Evolutionary conservation across 169 alveolate species (phyloP), one percentile per base, ranked within the genome.

Genomic region (Babesia bovis): DNA sequence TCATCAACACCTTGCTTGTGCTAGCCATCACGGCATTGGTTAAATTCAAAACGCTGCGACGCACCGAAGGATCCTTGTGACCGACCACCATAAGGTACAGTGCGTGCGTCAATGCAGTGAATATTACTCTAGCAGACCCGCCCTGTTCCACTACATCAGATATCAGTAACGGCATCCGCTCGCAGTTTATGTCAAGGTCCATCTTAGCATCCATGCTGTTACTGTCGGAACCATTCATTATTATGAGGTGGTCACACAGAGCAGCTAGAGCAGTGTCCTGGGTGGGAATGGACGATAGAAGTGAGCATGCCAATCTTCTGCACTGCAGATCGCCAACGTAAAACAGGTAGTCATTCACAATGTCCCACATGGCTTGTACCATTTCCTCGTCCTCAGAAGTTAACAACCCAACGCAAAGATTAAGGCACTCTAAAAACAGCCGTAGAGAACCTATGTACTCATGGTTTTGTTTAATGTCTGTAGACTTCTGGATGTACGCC

Each of bases 21-120:
- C 28, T 4, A n/a, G 7, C n/a, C 78, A 71, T 71, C 25, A 76
- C 53, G 4, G 66, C 12, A 23, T 33, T 25, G 21, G 85, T 60
- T 55, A 76, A 38, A 17, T 26, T 12, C 19, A 66, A 26, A 38
- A 76, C 85, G 12, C 47, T 30, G 28, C 85, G 49, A 17, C 85
- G 63, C 15, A 76, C 73, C 7, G 67, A 49, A 3, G 85, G 85
- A 32, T 76, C 85, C 17, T 53, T 57, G 40, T 63, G 69, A 25
- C 70, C 66, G 26, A 4, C n/a, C 21, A 50, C 63, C 25, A 76
- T 15, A 28, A 76, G 44, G 19, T 56, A 76, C 32, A 76, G 33
- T 6, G 85, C 45, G 45, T 76, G 85, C n/a, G 60, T 30, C 45
- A 58, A 55, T 6, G 61, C 56, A 23, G 72, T 51, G 30, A 45